A percentile compares a stretch with the other conserved stretches of the same genome.
Conservation (phyloP, 306 rosid genomes). For the Hippophae gyantsensis region DNA sequence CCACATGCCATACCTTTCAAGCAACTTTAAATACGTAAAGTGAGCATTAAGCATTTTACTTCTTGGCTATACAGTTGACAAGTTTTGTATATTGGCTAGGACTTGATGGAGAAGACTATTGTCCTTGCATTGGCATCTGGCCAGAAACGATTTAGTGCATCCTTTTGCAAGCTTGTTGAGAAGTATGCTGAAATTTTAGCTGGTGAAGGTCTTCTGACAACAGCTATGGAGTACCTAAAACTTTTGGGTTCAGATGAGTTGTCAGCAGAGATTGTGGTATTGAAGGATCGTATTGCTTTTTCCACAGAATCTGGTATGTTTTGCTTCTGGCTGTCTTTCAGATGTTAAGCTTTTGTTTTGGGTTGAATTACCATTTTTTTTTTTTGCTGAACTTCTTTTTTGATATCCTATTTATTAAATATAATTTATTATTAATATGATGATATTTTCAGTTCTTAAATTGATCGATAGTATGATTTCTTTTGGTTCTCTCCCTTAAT, state of each 20-base stretch:
- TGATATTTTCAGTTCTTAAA: too few relatives aligned
- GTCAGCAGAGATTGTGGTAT: slow-evolving; percentile 73
- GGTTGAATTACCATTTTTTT: neutral
- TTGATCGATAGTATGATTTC: too few relatives aligned
- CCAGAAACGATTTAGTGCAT: slow-evolving; percentile 84
- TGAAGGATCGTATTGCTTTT: slow-evolving; percentile 72
- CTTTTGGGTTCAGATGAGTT: slow-evolving; percentile 86
- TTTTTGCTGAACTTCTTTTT: too few relatives aligned
- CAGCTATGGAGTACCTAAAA: slow-evolving; percentile 88
- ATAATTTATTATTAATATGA: too few relatives aligned
- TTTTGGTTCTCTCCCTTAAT: too few relatives aligned
- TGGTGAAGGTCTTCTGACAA: slow-evolving; percentile 77
- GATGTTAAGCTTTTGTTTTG: neutral
- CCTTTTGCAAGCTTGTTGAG: slow-evolving; percentile 97
- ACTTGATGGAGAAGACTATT: slow-evolving; percentile 97
- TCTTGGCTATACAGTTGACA: slow-evolving; percentile 24
- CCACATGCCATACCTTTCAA: too few relatives aligned
- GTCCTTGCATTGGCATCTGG: slow-evolving; percentile 96
- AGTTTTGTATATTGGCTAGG: slow-evolving; percentile 34
- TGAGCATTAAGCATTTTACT: slow-evolving; percentile 7
- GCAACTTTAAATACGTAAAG: neutral
- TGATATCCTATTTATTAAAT: too few relatives aligned
- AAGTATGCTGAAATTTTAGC: slow-evolving; percentile 96
- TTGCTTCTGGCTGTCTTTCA: neutral
- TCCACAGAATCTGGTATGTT: slow-evolving; percentile 69